Evolutionary conservation across 2,329 filamentous ascomycete genomes (phyloP).

Genomic region (Colletotrichum sp.): DNA sequence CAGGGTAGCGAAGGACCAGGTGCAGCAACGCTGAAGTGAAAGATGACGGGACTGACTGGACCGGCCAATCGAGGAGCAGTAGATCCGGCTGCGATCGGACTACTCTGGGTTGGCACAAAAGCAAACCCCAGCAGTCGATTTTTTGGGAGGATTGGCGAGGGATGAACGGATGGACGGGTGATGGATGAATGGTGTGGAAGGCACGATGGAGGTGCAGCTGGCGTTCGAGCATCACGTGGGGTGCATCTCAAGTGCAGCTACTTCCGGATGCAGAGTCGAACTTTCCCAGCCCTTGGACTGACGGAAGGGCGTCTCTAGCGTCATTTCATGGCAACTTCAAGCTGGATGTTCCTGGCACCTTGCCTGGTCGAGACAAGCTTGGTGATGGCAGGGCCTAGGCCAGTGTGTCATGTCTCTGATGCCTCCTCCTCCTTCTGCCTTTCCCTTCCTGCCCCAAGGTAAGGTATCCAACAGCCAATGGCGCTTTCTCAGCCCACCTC

Average conservation of each 20-base stretch:
- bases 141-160: not conserved
- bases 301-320: not conserved
- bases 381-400: not conserved
- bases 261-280: slow-evolving; percentile 8
- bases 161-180: not conserved
- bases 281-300: not conserved
- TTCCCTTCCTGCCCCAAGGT: not conserved
- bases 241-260: not conserved
- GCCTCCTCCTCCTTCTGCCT: not conserved
- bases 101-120: not conserved
- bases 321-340: not conserved
- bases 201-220: not conserved
- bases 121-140: not conserved
- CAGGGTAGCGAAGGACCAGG: not conserved
- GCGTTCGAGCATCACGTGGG: slow-evolving; percentile 1
- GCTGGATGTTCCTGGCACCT: not conserved
- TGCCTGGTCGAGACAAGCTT: not conserved
- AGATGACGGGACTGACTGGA: not conserved
- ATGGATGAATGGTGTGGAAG: not conserved
- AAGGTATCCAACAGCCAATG: not conserved
- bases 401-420: not conserved
- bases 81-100: not conserved
- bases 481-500: not conserved
- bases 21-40: not conserved
- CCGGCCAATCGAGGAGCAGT: not conserved